Conservation (phyloP, 148 eudicot species). For the Silene conica region DNA sequence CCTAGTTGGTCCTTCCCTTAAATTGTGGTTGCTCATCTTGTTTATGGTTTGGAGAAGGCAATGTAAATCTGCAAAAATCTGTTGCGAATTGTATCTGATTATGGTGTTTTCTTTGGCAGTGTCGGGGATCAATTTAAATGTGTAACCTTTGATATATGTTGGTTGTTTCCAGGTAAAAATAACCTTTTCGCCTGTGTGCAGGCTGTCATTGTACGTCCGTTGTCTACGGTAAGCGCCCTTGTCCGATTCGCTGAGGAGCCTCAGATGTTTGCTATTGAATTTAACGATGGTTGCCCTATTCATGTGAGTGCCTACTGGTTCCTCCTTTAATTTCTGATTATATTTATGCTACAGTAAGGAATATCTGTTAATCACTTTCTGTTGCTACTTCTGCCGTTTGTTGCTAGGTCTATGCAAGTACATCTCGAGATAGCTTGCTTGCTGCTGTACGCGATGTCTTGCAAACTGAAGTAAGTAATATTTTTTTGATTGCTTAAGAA, state of each 20-base stretch:
- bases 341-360: neutral
- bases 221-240: conserved; percentile 80
- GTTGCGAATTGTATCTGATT: neutral
- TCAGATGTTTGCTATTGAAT: conserved; percentile 96
- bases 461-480: conserved; percentile 92
- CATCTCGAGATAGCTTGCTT: conserved; percentile 96
- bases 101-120: neutral
- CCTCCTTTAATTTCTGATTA: conserved; percentile 1
- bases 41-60: conserved; percentile 3
- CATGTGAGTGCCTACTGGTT: conserved; percentile 49
- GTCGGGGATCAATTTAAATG: neutral
- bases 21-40: neutral
- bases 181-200: conserved; percentile 31
- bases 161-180: neutral
- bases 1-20: neutral
- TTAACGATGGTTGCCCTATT: conserved; percentile 91
- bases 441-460: conserved; percentile 88
- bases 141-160: conserved; percentile 1
- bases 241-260: conserved; percentile 99
- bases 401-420: conserved; percentile 92
- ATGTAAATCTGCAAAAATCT: neutral
- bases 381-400: conserved; percentile 9
- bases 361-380: conserved; percentile 15
- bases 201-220: conserved; percentile 94
- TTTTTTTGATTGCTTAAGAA: conserved; percentile 32